Evolutionary conservation across 768 basidiomycete species (phyloP), one percentile per base, ranked within the genome.

Genomic region (Rhizopogon rudus): DNA sequence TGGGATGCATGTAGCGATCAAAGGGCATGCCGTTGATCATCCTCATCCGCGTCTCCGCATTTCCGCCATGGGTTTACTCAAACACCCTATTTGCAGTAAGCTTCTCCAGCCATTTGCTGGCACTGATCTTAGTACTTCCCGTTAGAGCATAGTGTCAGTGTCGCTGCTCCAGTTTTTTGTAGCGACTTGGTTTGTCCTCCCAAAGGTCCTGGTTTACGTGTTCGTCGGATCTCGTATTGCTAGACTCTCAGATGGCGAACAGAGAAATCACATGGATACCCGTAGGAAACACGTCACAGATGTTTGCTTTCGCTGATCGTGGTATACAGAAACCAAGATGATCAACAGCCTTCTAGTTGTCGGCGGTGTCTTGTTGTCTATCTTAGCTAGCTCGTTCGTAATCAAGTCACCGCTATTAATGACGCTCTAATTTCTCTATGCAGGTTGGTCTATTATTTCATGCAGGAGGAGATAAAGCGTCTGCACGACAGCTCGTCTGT

Each of bases 51-150:
- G 67, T 90, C 20, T 91, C 88, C 3, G 85, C 92, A 4, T 82
- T 94, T 67, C 91, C 90, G 44, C 90, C 92, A 3, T 93, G 90
- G 88, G 87, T 88, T 0, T 94, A 92, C 63, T 83, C 86, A n/a
- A 93, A 91, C 56, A 74, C 84, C 0, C 73, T 93, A 17, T 91
- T 91, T 63, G 84, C 88, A 22, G 88, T 88, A 60, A 71, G 85
- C 75, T 49, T 37, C 57, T 50, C 13, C 25, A 37, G 14, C 37
- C 46, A 37, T 46, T 37, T 51, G 53, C 8, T 56, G 43, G 9
- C 53, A 39, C 51, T 41, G 35, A 44, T 13, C 49, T 62, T 44
- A 62, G 10, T n/a, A 37, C n/a, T 52, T 43, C 12, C 51, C 37
- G 53, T 53, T 54, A 90, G 81, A 87, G 87, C 33, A 89, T 94